A percentile compares a stretch with the other conserved stretches of the same genome.
Conservation (phyloP, 768 basidiomycete species). For the Tulasnella sp. region DNA sequence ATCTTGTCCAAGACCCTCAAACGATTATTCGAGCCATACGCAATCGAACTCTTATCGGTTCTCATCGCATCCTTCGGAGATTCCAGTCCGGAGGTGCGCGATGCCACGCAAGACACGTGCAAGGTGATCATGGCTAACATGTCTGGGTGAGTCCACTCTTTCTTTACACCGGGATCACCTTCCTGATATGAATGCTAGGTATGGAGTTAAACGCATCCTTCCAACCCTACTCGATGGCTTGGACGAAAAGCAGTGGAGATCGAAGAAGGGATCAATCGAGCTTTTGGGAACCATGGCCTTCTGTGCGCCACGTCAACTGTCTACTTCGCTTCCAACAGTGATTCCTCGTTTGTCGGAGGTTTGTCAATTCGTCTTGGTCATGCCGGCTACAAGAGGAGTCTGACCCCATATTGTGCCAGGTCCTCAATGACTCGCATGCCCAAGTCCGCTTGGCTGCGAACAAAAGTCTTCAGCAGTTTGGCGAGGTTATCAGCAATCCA, state of each 20-base stretch:
- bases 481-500: slow-evolving; percentile 95
- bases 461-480: slow-evolving; percentile 92
- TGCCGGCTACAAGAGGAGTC: too few species aligned
- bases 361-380: too few species aligned
- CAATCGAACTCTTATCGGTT: slow-evolving; percentile 71
- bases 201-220: slow-evolving; percentile 91
- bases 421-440: slow-evolving; percentile 93
- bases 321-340: slow-evolving; percentile 88
- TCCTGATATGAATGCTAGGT: slow-evolving; percentile 24
- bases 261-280: slow-evolving; percentile 75
- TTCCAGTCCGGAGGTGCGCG: slow-evolving; percentile 73
- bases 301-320: slow-evolving; percentile 90
- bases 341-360: slow-evolving; percentile 78
- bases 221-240: slow-evolving; percentile 81
- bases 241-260: slow-evolving; percentile 95
- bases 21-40: slow-evolving; percentile 88
- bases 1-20: slow-evolving; percentile 79
- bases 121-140: slow-evolving; percentile 91
- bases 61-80: slow-evolving; percentile 84
- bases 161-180: neutral
- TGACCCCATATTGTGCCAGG: slow-evolving; percentile 39
- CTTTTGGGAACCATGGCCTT: slow-evolving; percentile 97
- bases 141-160: slow-evolving; percentile 40
- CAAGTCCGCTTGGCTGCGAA: slow-evolving; percentile 91
- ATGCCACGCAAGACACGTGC: slow-evolving; percentile 85